These are phyloP conservation scores for Verticillium klebahnii DNA, from an alignment of 2,329 filamentous ascomycete genomes.

Conservation along the genomic window DNA sequence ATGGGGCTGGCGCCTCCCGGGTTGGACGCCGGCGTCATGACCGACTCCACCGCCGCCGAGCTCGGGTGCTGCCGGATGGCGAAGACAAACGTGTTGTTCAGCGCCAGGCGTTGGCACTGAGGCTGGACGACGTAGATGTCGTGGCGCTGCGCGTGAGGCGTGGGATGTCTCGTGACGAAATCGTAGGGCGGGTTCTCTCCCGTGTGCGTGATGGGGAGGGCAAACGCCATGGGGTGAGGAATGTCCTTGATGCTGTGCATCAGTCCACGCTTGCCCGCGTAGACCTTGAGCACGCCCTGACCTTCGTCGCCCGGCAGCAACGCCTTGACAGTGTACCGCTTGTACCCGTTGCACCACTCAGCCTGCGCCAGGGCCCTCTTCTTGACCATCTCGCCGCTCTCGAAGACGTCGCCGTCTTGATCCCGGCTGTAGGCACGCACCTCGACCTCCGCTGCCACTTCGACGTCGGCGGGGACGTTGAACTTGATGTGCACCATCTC, in stretches of 20 bases:
- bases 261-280: conserved; percentile 87
- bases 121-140: conserved; percentile 97
- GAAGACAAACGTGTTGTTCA: conserved; percentile 98
- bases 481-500: conserved; percentile 91
- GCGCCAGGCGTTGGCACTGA: conserved; percentile 79
- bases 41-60: conserved; percentile 38
- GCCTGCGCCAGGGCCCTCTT: conserved; percentile 88
- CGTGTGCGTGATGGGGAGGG: conserved; percentile 83
- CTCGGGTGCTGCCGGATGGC: conserved; percentile 85
- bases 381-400: conserved; percentile 79
- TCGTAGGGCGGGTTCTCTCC: conserved; percentile 94
- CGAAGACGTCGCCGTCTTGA: conserved; percentile 85
- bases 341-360: conserved; percentile 82
- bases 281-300: conserved; percentile 81
- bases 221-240: conserved; percentile 83
- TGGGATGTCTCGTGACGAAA: conserved; percentile 89
- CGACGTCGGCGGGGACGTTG: conserved; percentile 82
- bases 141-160: conserved; percentile 93
- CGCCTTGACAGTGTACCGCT: conserved; percentile 91
- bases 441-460: conserved; percentile 89
- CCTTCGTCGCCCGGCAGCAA: conserved; percentile 89
- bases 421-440: conserved; percentile 76
- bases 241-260: conserved; percentile 99
- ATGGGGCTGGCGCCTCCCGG: conserved; percentile 49
- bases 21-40: conserved; percentile 41